Percentiles rank a stretch among this genome's conserved stretches.
Evolutionary conservation across 768 basidiomycete species (phyloP).

Genomic region (Cystobasidium onofrii): DNA sequence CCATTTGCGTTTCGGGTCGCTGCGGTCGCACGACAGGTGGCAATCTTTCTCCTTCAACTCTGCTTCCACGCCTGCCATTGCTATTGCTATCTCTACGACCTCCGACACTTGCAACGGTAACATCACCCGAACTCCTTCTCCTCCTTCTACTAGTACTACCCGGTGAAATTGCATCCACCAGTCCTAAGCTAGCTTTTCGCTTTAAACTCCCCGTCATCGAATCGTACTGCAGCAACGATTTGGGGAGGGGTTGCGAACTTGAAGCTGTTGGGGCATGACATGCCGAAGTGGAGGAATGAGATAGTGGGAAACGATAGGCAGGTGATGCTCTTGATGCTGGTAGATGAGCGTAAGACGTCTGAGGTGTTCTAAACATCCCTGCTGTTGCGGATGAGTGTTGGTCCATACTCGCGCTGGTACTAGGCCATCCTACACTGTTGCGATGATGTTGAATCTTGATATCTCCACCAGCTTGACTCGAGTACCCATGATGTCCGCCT

Average conservation of each 20-base stretch:
- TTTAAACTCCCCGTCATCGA: background rate
- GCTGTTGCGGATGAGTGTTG: background rate
- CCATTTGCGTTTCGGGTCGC: too few relatives aligned
- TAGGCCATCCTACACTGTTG: background rate
- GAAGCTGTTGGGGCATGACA: too few relatives aligned
- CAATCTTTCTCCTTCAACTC: too few relatives aligned
- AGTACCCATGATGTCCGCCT: background rate
- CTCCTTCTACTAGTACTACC: too few relatives aligned
- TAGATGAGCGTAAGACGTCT: background rate
- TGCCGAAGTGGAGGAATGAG: background rate
- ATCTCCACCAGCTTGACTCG: background rate
- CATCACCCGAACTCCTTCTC: background rate
- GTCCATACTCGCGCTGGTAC: too few relatives aligned
- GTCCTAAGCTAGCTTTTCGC: background rate
- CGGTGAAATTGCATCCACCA: background rate
- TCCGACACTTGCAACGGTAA: too few relatives aligned
- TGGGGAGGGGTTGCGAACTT: too few relatives aligned
- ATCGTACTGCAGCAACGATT: too few relatives aligned
- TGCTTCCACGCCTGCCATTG: too few relatives aligned
- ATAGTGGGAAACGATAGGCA: background rate
- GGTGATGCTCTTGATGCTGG: background rate
- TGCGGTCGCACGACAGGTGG: too few relatives aligned
- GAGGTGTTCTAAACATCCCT: background rate
- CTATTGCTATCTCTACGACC: too few relatives aligned
- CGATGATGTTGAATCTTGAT: background rate